phyloP scores from a whole-genome alignment of 306 rosid genomes.

The Leucaena leucocephala region DNA sequence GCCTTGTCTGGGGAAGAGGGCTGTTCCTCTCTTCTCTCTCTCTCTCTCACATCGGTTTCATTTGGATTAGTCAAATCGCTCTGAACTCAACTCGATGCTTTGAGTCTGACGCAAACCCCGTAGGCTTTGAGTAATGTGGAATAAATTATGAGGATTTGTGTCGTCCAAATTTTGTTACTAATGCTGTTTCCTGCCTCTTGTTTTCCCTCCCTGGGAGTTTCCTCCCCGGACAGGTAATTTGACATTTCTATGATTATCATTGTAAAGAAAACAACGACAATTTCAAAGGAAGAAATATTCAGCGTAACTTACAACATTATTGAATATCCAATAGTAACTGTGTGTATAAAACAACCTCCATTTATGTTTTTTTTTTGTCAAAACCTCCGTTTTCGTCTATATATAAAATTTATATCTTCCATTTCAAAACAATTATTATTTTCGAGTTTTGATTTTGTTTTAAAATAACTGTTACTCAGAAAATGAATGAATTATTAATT shows the following conservation, averaged over 20 bases:
- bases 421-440: too few relatives aligned
- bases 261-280: background rate
- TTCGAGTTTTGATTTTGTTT: too few relatives aligned
- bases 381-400: too few relatives aligned
- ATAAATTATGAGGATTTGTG: too few relatives aligned
- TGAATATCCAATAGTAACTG: background rate
- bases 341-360: too few relatives aligned
- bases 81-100: background rate
- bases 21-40: conserved; percentile 10
- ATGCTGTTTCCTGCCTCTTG: conserved; percentile 11
- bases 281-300: background rate
- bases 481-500: too few relatives aligned
- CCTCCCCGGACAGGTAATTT: background rate
- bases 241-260: background rate
- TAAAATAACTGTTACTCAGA: too few relatives aligned
- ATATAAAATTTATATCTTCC: too few relatives aligned
- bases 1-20: conserved; percentile 24
- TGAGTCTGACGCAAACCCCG: background rate
- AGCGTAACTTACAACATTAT: too few relatives aligned
- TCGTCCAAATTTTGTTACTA: background rate
- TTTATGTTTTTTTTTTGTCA: too few relatives aligned
- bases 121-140: too few relatives aligned
- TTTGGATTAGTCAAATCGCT: conserved; percentile 37
- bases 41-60: background rate
- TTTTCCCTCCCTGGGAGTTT: background rate